Base-by-base conservation (phyloP, 2,329 filamentous ascomycete genomes). In the Talaromyces piceae region DNA sequence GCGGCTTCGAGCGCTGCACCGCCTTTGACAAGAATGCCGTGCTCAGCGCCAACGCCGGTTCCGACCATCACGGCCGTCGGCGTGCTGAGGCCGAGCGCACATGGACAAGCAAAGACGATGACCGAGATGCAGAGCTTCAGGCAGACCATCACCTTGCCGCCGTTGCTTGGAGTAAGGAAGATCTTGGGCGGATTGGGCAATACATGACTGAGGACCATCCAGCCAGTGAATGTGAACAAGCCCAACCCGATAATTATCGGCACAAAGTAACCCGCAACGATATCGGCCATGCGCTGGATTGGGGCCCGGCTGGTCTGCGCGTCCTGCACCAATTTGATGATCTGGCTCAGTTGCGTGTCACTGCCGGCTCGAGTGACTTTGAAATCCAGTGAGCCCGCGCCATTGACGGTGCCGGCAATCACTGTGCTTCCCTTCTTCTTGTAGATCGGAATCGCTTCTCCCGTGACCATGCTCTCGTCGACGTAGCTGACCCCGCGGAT, bases 51-150 rank as follows among this genome's bases (percentile, higher is more conserved):
- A 27, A 96, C 84, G 53, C 93, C 93, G n/a, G 93, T 97, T 41
- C 93, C 93, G 26, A 98, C 93, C 93, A 98, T 97, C 66, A 98
- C 91, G 2, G 93, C 93, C 0, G 93, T 98, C 2, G 93, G 93
- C 1, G 93, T 97, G 22, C 90, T 91, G 16, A 98, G 79, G 51
- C 93, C 93, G n/a, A 98, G 81, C 1, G 93, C 93, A 65, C 93
- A 98, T 16, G 93, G 93, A 64, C 93, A 98, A 4, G 93, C 93
- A 67, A 98, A 96, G 18, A 97, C 93, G 63, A 98, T 95, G 58
- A 98, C 93, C 0, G 93, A 95, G 60, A 98, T 98, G 71, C 93
- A 97, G 13, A 98, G 83, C 74, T 97, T 94, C 57, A 97, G 76
- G 66, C 93, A 98, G 2, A 97, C 88, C 88, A 98, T 96, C 56